A percentile compares a stretch with the other conserved stretches of the same genome.
Evolutionary conservation across 495 filamentous ascomycete genomes (phyloP).

Genomic region (Hyaloscypha variabilis): DNA sequence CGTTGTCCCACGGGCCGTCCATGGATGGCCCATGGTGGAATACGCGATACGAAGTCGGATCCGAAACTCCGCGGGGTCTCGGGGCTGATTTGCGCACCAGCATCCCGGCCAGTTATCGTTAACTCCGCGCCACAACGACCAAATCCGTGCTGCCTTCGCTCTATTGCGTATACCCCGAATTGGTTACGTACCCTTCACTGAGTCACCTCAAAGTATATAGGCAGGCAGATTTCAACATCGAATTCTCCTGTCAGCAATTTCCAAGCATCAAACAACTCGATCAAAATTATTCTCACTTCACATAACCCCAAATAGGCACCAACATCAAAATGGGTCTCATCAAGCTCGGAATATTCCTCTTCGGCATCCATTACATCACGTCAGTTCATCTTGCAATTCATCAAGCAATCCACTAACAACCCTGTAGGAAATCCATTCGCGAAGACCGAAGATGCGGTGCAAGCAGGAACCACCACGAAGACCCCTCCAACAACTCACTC

Average conservation of each 20-base stretch:
- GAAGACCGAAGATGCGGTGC: neutral
- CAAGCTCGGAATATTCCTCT: neutral
- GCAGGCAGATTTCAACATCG: neutral
- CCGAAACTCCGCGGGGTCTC: neutral
- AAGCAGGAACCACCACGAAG: neutral
- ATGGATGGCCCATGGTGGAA: no score
- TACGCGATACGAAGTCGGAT: neutral
- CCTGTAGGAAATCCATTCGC: neutral
- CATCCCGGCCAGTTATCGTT: neutral
- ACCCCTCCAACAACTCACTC: neutral
- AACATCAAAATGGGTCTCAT: neutral
- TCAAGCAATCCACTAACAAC: neutral
- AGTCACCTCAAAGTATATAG: neutral
- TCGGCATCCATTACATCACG: neutral
- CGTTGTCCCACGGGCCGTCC: no score
- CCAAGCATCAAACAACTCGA: neutral
- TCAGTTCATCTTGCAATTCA: neutral
- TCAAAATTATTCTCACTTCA: neutral
- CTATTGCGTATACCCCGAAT: neutral
- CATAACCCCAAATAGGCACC: neutral
- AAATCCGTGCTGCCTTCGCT: neutral
- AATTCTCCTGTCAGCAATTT: neutral
- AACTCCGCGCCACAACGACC: neutral
- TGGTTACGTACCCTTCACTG: neutral
- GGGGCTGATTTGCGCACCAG: neutral